phyloP scores from a whole-genome alignment of 2,329 filamentous ascomycete genomes.

The Calonectria hongkongensis region DNA sequence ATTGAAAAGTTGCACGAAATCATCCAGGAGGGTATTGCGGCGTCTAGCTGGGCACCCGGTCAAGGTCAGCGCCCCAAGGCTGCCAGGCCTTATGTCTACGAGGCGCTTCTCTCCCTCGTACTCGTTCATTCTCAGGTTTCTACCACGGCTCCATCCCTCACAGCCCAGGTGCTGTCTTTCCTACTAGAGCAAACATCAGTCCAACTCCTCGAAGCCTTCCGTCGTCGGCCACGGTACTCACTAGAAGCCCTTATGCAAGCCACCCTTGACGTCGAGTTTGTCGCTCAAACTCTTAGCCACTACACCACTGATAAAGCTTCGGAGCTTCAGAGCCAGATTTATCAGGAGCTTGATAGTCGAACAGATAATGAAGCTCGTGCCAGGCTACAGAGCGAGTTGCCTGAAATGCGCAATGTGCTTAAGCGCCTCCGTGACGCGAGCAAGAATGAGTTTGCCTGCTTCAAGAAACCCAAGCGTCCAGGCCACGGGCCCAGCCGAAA shows the following conservation, averaged over 20 bases:
- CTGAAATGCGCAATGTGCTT: constrained; percentile 90
- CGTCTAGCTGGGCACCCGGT: constrained; percentile 81
- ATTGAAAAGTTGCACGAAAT: constrained; percentile 80
- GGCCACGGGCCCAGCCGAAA: constrained; percentile 57
- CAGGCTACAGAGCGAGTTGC: constrained; percentile 88
- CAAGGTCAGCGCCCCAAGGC: constrained; percentile 77
- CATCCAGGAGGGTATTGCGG: constrained; percentile 83
- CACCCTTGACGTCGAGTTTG: constrained; percentile 96
- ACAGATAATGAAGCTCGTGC: constrained; percentile 91
- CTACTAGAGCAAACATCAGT: constrained; percentile 88
- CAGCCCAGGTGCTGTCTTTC: constrained; percentile 87
- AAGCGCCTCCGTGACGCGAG: constrained; percentile 89
- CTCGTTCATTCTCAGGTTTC: constrained; percentile 93
- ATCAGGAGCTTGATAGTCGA: constrained; percentile 90
- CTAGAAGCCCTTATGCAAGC: constrained; percentile 95
- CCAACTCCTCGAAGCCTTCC: constrained; percentile 89
- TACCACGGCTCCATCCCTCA: constrained; percentile 85
- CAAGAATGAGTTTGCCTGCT: constrained; percentile 91
- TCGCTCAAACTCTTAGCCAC: constrained; percentile 92
- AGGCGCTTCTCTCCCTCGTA: constrained; percentile 88
- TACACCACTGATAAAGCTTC: constrained; percentile 91
- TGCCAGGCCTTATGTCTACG: constrained; percentile 92
- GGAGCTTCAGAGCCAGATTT: constrained; percentile 91
- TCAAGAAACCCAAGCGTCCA: constrained; percentile 77
- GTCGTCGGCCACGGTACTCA: constrained; percentile 79